Base-by-base conservation (phyloP, 2,329 filamentous ascomycete genomes). In the Macroventuria anomochaeta region DNA sequence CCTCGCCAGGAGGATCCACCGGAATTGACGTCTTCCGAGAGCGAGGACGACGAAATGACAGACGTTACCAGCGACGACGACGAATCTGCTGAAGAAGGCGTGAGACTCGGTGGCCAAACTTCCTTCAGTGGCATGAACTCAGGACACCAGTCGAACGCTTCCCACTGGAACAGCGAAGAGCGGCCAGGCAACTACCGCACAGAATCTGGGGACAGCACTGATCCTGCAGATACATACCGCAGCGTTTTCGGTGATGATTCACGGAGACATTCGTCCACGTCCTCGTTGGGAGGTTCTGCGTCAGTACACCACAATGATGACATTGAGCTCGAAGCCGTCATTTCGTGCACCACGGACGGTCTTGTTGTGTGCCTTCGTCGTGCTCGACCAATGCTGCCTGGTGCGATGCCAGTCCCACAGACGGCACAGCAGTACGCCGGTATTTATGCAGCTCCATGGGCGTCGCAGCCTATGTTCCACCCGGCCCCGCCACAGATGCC, bases 291-390 rank as follows among this genome's bases (percentile, higher is more conserved):
- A 5, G 58, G 58, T 25, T 67, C 69, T 8, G 62, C 69, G 10
- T 69, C 69, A 0, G 64, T 70, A 18, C 28, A 53, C 29, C 62
- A 47, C 15, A 59, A 65, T 15, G 75, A 74, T 12, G 80, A 81
- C 1, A 80, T 91, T 44, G 90, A 96, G 75, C 78, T 96, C 3
- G 91, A 96, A 75, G 91, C 91, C 2, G 90, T 96, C n/a, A 87
- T 96, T 5, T 96, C 91, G 0, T 96, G 91, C 75, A 91, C 91
- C 2, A 96, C 91, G 0, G 91, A 96, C 71, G 91, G 91, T 0
- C 79, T 96, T 0, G 90, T 96, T 2, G 90, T 96, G 7, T 87
- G 93, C 42, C 78, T 96, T 12, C 85, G 91, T 50, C 85, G 84
- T 59, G 91, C 91, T 20, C 84, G 89, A 21, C 87, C 90, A 3